A percentile compares a stretch with the other conserved stretches of the same genome.
phyloP scores from a whole-genome alignment of 345 rosid genomes.

The Eucalyptus urophylla region DNA sequence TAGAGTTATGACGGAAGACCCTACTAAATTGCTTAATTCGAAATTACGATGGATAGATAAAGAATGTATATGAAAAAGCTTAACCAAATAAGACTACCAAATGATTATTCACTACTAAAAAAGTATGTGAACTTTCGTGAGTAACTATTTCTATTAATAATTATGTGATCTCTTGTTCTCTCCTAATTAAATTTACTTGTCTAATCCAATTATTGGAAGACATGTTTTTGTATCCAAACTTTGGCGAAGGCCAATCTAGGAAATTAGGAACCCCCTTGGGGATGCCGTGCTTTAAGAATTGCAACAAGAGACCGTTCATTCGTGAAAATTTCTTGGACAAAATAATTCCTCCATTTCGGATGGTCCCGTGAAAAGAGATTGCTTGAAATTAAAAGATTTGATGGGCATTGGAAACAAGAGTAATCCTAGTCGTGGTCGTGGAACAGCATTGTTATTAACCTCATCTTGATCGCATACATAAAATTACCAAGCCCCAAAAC shows the following conservation, averaged over 20 bases:
- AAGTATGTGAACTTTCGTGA: background rate
- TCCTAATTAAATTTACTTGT: background rate
- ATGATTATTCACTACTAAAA: no score
- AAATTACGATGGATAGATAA: no score
- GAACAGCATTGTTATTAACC: background rate
- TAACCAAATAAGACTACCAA: no score
- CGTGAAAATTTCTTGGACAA: no score
- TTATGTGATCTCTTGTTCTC: background rate
- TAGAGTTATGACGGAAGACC: rapidly evolving
- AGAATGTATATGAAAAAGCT: no score
- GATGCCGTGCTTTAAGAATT: no score
- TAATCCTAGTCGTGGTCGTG: background rate
- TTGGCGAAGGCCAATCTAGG: background rate
- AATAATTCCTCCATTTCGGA: background rate
- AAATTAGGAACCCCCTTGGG: no score
- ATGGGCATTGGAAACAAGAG: background rate
- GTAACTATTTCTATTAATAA: background rate
- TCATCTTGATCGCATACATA: background rate
- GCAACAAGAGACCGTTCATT: background rate
- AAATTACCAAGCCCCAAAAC: background rate
- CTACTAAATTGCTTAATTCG: no score
- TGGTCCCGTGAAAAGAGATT: background rate
- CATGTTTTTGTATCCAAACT: background rate
- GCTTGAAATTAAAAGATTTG: no score
- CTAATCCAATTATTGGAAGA: background rate